Conservation (phyloP, 2,329 filamentous ascomycete genomes). For the Rutstroemia sydowiana region DNA sequence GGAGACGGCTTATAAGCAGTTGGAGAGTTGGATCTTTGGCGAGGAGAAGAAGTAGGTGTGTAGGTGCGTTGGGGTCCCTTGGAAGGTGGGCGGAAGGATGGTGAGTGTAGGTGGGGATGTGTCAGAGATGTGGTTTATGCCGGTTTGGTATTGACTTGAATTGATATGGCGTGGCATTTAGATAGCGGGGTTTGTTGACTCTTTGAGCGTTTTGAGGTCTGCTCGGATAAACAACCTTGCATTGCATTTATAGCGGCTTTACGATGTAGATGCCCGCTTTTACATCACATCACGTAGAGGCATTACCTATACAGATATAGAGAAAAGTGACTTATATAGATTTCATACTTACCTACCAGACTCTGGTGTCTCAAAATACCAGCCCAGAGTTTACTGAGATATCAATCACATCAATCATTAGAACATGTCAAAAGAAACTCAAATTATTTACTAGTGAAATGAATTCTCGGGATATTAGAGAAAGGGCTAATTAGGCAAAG, state of each 20-base stretch:
- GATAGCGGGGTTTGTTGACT: too few relatives aligned
- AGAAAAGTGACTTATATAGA: too few relatives aligned
- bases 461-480: slow-evolving; percentile 28
- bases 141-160: background rate
- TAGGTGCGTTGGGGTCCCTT: too few relatives aligned
- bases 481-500: slow-evolving; percentile 32
- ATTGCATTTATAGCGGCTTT: too few relatives aligned
- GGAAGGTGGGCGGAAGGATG: background rate
- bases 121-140: background rate
- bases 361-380: too few relatives aligned
- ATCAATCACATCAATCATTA: background rate
- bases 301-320: too few relatives aligned
- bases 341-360: too few relatives aligned
- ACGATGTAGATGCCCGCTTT: too few relatives aligned
- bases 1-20: slow-evolving; percentile 46
- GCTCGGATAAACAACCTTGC: too few relatives aligned
- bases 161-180: background rate
- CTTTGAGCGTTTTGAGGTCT: too few relatives aligned
- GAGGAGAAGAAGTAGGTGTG: slow-evolving; percentile 10
- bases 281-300: too few relatives aligned
- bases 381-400: background rate
- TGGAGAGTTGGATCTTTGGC: slow-evolving; percentile 43
- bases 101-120: background rate
- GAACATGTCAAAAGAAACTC: background rate
- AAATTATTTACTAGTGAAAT: slow-evolving; percentile 23